Conservation (phyloP, 352 stramenopile genomes). For the Pythium sukuiense region DNA sequence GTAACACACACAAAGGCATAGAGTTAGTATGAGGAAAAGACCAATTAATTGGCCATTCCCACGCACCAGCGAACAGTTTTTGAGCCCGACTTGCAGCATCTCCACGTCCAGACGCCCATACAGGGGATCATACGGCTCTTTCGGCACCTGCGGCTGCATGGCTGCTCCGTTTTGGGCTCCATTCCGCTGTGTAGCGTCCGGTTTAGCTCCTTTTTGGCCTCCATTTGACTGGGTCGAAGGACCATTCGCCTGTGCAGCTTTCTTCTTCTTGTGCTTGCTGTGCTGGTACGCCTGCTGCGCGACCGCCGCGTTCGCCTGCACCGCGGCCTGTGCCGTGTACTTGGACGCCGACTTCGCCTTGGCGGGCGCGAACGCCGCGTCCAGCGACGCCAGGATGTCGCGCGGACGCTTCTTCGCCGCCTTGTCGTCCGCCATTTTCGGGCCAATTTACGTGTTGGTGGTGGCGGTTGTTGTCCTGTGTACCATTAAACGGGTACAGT, state of each 20-base stretch:
- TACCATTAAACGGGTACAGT: conserved; percentile 10
- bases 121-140: conserved; percentile 36
- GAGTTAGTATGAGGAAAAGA: conserved; percentile 9
- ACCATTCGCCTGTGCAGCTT: conserved; percentile 17
- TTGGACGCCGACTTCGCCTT: conserved; percentile 47
- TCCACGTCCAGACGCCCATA: conserved; percentile 58
- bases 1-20: too few species aligned
- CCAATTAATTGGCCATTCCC: not conserved
- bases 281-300: conserved; percentile 72
- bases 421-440: conserved; percentile 27
- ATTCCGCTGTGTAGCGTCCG: not conserved
- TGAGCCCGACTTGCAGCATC: conserved; percentile 55
- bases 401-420: conserved; percentile 61
- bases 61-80: conserved; percentile 64
- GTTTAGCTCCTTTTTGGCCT: not conserved
- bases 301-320: conserved; percentile 33
- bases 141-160: not conserved
- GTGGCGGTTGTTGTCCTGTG: not conserved
- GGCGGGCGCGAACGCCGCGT: conserved; percentile 61
- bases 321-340: conserved; percentile 64
- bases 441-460: not conserved
- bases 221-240: not conserved
- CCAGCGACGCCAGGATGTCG: conserved; percentile 76
- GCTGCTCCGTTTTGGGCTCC: not conserved
- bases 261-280: conserved; percentile 53